Evolutionary conservation across 164 flowering plant species (phyloP).

Genomic region (Brasenia schreberi): DNA sequence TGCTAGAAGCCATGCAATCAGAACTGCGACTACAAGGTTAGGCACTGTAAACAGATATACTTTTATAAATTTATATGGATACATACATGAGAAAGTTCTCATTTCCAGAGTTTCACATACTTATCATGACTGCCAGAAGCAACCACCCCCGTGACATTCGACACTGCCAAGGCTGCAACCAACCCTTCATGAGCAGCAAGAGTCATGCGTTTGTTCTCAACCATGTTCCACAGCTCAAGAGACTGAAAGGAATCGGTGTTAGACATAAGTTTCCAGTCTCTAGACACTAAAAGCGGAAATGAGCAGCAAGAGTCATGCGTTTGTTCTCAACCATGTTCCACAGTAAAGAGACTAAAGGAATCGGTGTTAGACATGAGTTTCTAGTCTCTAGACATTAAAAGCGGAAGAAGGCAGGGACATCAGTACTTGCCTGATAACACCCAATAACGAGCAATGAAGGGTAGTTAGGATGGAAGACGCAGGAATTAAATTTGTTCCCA

Average conservation of each 20-base stretch:
- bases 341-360: constrained; percentile 45
- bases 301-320: constrained; percentile 60
- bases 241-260: constrained; percentile 20
- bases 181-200: constrained; percentile 55
- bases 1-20: constrained; percentile 7
- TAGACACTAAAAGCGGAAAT: constrained; percentile 4
- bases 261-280: neutral
- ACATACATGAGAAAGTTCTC: constrained; percentile 7
- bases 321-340: constrained; percentile 73
- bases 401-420: neutral
- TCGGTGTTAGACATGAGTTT: neutral
- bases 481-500: constrained; percentile 47
- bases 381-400: neutral
- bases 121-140: constrained; percentile 81
- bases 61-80: neutral
- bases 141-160: constrained; percentile 39
- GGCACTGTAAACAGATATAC: neutral
- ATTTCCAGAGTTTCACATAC: constrained; percentile 67
- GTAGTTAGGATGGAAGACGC: constrained; percentile 63
- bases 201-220: constrained; percentile 63
- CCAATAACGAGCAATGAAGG: constrained; percentile 53
- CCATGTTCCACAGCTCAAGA: constrained; percentile 70
- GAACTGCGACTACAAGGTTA: neutral
- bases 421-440: constrained; percentile 49
- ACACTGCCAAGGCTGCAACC: constrained; percentile 48